Conservation (phyloP, 495 filamentous ascomycete genomes). For the Xylaria scruposa region DNA sequence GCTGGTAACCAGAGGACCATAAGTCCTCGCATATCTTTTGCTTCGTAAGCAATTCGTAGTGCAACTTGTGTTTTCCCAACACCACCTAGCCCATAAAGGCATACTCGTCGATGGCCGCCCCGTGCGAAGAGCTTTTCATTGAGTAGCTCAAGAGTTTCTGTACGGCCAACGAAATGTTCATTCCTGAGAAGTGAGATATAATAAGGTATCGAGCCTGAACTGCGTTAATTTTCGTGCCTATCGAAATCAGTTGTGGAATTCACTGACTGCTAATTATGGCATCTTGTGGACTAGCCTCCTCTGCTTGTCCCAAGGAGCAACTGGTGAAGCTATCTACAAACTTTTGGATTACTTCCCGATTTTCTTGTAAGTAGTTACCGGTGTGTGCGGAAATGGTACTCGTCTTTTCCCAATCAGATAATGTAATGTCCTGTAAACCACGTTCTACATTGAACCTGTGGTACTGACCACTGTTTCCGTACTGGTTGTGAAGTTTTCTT, state of each 20-base stretch:
- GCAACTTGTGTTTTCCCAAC: constrained; percentile 62
- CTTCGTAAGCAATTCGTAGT: constrained; percentile 53
- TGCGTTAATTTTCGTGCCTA: constrained; percentile 19
- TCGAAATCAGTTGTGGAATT: neutral
- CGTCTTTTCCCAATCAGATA: constrained; percentile 47
- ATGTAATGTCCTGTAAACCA: constrained; percentile 49
- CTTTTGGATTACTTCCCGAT: constrained; percentile 3
- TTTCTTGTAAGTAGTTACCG: constrained; percentile 39
- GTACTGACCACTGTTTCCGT: constrained; percentile 41
- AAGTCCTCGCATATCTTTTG: constrained; percentile 32
- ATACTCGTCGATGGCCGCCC: constrained; percentile 31
- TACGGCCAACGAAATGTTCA: constrained; percentile 13
- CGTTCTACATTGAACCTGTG: constrained; percentile 54
- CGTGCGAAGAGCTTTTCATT: constrained; percentile 26
- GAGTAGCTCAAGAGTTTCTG: neutral
- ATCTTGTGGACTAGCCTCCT: too few relatives aligned
- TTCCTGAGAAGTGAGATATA: constrained; percentile 9
- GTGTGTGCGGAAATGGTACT: constrained; percentile 47
- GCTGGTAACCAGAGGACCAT: constrained; percentile 58
- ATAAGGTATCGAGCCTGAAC: neutral
- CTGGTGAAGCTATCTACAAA: constrained; percentile 22
- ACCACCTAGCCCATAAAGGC: constrained; percentile 55
- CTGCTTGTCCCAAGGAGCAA: neutral
- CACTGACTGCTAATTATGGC: constrained; percentile 21
- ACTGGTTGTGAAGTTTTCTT: constrained; percentile 19